Conservation (phyloP, 169 alveolate species). For the Condylostoma magnum region DNA sequence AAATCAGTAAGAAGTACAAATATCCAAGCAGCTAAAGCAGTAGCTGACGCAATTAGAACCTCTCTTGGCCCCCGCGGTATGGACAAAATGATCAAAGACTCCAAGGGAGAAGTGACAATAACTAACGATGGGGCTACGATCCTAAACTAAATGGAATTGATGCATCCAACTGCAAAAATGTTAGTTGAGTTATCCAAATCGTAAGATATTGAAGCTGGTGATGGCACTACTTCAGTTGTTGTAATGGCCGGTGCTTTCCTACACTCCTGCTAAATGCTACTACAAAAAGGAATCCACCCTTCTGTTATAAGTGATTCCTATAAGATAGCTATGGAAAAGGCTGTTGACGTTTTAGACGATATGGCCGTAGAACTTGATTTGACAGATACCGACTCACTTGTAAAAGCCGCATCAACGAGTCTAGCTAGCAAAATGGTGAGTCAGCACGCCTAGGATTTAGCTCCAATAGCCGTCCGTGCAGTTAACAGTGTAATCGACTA, state of each 20-base stretch:
- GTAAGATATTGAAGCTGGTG: constrained; percentile 99
- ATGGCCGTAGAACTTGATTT: constrained; percentile 93
- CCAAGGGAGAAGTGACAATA: constrained; percentile 96
- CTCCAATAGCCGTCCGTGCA: constrained; percentile 99
- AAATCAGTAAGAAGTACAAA: constrained; percentile 10
- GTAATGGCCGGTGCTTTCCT: constrained; percentile 98
- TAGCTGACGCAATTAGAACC: constrained; percentile 97
- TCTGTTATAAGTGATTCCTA: constrained; percentile 96
- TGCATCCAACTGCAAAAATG: constrained; percentile 98
- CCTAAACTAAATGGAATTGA: constrained; percentile 93
- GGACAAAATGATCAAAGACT: constrained; percentile 99
- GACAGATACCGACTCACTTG: constrained; percentile 91
- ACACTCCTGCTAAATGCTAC: constrained; percentile 91
- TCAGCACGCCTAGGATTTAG: constrained; percentile 93
- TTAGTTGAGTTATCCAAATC: constrained; percentile 97
- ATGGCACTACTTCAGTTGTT: constrained; percentile 99
- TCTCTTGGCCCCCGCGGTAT: constrained; percentile 99
- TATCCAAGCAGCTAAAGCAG: constrained; percentile 78
- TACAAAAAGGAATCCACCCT: constrained; percentile 97
- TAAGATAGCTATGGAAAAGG: constrained; percentile 87
- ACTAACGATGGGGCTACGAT: constrained; percentile 99
- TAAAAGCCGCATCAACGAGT: constrained; percentile 95
- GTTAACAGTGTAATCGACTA: constrained; percentile 80
- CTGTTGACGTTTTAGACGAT: constrained; percentile 90
- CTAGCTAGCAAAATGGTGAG: constrained; percentile 97